Base-by-base conservation (phyloP, 192 early-diverging fungal genomes). In the Polychytrium aggregatum region DNA sequence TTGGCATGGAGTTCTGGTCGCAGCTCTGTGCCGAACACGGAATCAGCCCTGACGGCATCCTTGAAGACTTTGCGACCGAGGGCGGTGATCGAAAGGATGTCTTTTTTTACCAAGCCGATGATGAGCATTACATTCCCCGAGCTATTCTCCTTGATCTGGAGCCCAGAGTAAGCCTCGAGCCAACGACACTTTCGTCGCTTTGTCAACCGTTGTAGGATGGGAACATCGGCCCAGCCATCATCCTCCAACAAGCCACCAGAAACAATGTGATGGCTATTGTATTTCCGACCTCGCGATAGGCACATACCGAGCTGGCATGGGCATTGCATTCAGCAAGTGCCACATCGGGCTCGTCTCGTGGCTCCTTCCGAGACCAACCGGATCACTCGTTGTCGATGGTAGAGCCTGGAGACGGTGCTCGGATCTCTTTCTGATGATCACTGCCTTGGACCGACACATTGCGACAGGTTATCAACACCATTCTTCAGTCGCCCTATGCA, bases 61-160 rank as follows among this genome's bases (percentile, higher is more conserved):
- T 98, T 27, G 85, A 93, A 58, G 86, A 92, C 46, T 88, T 81
- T 72, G 91, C 91, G 13, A 88, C 86, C 4, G 81, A 80, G 37
- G 85, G 82, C 20, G 83, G 74, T 11, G 94, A 97, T 72, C 64
- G 94, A 48, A 97, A 97, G 60, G 94, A 97, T 58, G 94, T 97
- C 8, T 97, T 97, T 55, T 97, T 97, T 60, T 97, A 97, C 64
- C 94, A 97, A 82, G 93, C 93, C n/a, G 93, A 97, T 65, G 93
- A 97, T 56, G 91, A 94, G 55, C 90, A 97, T 58, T 97, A 97
- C 54, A 95, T 97, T 56, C 93, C 93, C 13, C 82, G 93, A 34
- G 82, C 91, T 0, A 78, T 94, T 25, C 72, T 97, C 41, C 59
- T 97, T 1, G 93, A 97, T 56, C 65, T 97, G 17, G 93, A 97